Evolutionary conservation across 1,284 basidiomycete species (phyloP).

Genomic region (Ganoderma leucocontextum): DNA sequence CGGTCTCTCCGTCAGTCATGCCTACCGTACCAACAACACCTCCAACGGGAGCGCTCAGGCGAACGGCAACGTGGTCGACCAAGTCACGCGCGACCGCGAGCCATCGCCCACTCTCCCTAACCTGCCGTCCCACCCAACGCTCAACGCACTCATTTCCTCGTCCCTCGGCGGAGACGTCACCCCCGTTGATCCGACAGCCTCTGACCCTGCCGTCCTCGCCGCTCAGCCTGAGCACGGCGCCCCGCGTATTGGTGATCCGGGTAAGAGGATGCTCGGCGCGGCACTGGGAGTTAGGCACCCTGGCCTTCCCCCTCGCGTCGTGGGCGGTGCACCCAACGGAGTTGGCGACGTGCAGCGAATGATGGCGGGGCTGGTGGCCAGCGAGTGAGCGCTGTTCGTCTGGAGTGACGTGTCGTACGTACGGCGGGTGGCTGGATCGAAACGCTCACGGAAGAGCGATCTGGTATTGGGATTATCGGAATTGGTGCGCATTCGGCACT

Average conservation of each 20-base stretch:
- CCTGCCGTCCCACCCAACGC: constrained; percentile 80
- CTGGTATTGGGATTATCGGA: constrained; percentile 11
- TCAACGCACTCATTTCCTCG: constrained; percentile 82
- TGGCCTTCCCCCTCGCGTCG: constrained; percentile 64
- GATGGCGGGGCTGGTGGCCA: constrained; percentile 75
- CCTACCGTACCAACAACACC: constrained; percentile 57
- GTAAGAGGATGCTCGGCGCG: constrained; percentile 84
- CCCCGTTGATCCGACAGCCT: constrained; percentile 48
- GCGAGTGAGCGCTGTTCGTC: constrained; percentile 61
- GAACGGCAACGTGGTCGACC: constrained; percentile 46
- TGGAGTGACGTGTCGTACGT: not conserved
- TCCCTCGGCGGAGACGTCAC: constrained; percentile 61
- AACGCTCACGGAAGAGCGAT: constrained; percentile 16
- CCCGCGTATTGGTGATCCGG: constrained; percentile 81
- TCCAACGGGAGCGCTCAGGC: constrained; percentile 47
- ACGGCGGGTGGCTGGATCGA: not conserved
- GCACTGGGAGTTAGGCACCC: constrained; percentile 84
- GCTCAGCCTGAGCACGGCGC: constrained; percentile 48
- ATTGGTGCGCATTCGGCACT: constrained; percentile 30
- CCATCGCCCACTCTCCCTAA: constrained; percentile 83
- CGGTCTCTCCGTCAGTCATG: constrained; percentile 65
- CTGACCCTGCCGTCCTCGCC: constrained; percentile 74
- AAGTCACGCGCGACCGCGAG: constrained; percentile 65
- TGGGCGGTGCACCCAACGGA: constrained; percentile 67
- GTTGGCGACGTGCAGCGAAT: constrained; percentile 81